Percentiles rank a stretch among this genome's conserved stretches.
Conservation (phyloP, 441 rosid species). For the Gossypium davidsonii region DNA sequence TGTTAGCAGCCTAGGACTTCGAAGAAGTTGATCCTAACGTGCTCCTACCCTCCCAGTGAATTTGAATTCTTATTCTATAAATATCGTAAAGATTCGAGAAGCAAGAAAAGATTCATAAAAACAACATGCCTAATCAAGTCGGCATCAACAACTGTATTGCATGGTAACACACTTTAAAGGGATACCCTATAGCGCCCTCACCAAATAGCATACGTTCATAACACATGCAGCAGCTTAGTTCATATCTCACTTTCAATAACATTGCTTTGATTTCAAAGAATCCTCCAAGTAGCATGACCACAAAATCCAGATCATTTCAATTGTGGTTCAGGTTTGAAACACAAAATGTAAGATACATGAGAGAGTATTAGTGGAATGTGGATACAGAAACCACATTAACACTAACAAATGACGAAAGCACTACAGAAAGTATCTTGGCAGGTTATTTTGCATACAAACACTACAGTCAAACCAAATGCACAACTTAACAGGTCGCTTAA, state of each 20-base stretch:
- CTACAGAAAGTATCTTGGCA: background rate
- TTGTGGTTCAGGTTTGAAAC: background rate
- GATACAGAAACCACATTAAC: background rate
- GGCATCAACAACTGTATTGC: background rate
- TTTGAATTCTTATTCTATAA: background rate
- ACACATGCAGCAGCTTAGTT: background rate
- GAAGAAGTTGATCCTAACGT: background rate
- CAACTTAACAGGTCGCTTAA: background rate
- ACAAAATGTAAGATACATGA: background rate
- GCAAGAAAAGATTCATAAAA: background rate
- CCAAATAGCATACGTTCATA: background rate
- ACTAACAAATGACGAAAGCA: background rate
- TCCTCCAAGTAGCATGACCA: background rate
- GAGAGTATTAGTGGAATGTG: background rate
- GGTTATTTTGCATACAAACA: background rate
- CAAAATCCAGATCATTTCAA: background rate
- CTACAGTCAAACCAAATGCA: background rate
- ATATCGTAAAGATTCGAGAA: conserved; percentile 17
- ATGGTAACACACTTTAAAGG: background rate
- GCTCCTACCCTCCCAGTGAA: background rate
- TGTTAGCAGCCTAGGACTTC: background rate
- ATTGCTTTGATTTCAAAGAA: background rate
- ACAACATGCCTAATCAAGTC: background rate
- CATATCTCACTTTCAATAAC: background rate
- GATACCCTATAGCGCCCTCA: background rate